Evolutionary conservation across 1,284 basidiomycete genomes (phyloP).

Genomic region (Heterobasidion occidentale): DNA sequence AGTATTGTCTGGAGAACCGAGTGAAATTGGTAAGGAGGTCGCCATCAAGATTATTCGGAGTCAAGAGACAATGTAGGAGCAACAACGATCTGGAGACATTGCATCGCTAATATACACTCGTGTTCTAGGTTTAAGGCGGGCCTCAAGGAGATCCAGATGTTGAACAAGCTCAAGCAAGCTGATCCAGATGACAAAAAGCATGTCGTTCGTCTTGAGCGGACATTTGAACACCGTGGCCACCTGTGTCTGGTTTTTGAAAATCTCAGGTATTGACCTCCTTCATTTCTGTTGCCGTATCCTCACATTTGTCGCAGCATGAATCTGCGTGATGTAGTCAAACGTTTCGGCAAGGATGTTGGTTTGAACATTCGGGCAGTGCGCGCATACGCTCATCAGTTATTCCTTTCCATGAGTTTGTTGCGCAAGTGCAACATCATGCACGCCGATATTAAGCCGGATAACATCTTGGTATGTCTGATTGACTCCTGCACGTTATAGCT

Average conservation of each 20-base stretch:
- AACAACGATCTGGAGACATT: neutral
- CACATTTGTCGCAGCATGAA: constrained; percentile 70
- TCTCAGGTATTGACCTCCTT: constrained; percentile 55
- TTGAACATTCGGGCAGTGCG: constrained; percentile 95
- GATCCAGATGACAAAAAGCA: constrained; percentile 98
- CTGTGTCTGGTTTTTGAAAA: constrained; percentile 96
- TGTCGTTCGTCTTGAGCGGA: constrained; percentile 82
- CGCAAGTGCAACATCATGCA: constrained; percentile 93
- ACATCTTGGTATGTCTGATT: constrained; percentile 70
- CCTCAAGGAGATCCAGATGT: constrained; percentile 85
- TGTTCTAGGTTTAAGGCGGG: constrained; percentile 84
- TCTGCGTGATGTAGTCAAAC: constrained; percentile 93
- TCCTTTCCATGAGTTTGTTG: constrained; percentile 80
- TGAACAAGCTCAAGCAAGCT: constrained; percentile 79
- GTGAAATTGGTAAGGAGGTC: constrained; percentile 73
- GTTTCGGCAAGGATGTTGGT: constrained; percentile 98
- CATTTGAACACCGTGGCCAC: constrained; percentile 96
- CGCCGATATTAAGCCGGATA: constrained; percentile 97
- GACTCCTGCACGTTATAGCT: constrained; percentile 3
- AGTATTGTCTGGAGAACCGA: constrained; percentile 64
- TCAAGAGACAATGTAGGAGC: constrained; percentile 89
- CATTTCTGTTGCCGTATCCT: constrained; percentile 1
- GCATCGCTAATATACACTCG: neutral
- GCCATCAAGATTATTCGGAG: constrained; percentile 97
- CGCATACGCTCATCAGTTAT: constrained; percentile 95